These are phyloP conservation scores for Sporothrix schenckii DNA, from an alignment of 2,329 filamentous ascomycete genomes.

Conservation along the genomic window DNA sequence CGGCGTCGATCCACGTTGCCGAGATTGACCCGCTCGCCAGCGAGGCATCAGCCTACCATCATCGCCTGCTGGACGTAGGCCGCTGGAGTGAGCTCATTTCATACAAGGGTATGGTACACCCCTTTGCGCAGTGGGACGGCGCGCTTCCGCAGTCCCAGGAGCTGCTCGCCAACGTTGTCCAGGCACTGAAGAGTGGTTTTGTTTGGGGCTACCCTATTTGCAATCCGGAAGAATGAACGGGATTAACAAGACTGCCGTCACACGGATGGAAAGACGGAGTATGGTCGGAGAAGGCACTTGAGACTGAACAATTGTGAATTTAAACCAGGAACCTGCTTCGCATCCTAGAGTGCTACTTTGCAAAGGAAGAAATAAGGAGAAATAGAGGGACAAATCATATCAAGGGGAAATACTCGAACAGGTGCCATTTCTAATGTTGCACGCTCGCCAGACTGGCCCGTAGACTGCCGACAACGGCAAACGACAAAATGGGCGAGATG, in stretches of 20 bases:
- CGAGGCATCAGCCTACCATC: slow-evolving; percentile 31
- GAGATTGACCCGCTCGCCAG: slow-evolving; percentile 30
- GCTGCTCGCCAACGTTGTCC: slow-evolving; percentile 24
- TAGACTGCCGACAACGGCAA: slow-evolving; percentile 45
- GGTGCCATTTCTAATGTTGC: slow-evolving; percentile 18
- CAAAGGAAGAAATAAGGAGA: too few relatives aligned
- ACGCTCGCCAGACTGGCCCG: slow-evolving; percentile 41
- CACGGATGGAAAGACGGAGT: neutral
- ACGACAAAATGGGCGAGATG: slow-evolving; percentile 45
- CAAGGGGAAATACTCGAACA: too few relatives aligned
- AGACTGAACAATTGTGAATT: too few relatives aligned
- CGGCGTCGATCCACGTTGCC: slow-evolving; percentile 30
- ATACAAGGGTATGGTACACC: slow-evolving; percentile 32
- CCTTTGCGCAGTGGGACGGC: slow-evolving; percentile 34
- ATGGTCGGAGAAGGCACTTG: too few relatives aligned
- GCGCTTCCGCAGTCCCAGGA: slow-evolving; percentile 24
- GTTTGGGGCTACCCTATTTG: neutral
- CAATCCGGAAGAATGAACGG: too few relatives aligned
- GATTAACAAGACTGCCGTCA: too few relatives aligned
- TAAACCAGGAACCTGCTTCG: too few relatives aligned
- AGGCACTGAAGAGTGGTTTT: neutral
- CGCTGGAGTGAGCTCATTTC: slow-evolving; percentile 1
- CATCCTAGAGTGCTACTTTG: too few relatives aligned
- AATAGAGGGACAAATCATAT: too few relatives aligned
- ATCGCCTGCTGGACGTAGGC: slow-evolving; percentile 5